Conservation (phyloP, 306 rosid genomes). For the Cicer chorassanicum region DNA sequence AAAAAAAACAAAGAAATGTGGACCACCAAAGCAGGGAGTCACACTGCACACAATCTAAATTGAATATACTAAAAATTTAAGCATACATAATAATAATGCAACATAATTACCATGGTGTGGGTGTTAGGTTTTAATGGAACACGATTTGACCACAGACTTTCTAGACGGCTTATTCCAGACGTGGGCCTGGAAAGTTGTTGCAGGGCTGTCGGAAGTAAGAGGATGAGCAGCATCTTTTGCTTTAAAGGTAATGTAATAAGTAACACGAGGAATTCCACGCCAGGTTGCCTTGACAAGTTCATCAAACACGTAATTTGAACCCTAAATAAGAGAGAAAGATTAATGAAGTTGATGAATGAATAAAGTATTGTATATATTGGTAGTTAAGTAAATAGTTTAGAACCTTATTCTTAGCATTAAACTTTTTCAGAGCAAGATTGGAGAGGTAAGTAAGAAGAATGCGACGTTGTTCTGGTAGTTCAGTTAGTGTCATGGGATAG, state of each 20-base stretch:
- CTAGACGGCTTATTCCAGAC: background rate
- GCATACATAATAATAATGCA: no score
- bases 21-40: no score
- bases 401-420: background rate
- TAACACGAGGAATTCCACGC: no score
- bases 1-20: no score
- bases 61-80: no score
- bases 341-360: background rate
- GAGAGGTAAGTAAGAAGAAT: background rate
- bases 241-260: background rate
- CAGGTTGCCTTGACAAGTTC: background rate
- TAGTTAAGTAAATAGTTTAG: background rate
- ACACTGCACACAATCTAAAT: no score
- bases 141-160: background rate
- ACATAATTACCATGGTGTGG: no score
- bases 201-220: background rate
- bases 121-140: background rate
- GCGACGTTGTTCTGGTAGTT: background rate
- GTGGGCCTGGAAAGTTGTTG: background rate
- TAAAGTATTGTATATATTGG: background rate
- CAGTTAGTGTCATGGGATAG: background rate
- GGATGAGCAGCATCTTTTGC: background rate
- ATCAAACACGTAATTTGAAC: background rate
- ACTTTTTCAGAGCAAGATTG: background rate
- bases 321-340: background rate